A percentile compares a stretch with the other conserved stretches of the same genome.
These are phyloP conservation scores for Sordariomycetes sp. DNA, from an alignment of 2,329 filamentous ascomycete species.

Conservation along the genomic window DNA sequence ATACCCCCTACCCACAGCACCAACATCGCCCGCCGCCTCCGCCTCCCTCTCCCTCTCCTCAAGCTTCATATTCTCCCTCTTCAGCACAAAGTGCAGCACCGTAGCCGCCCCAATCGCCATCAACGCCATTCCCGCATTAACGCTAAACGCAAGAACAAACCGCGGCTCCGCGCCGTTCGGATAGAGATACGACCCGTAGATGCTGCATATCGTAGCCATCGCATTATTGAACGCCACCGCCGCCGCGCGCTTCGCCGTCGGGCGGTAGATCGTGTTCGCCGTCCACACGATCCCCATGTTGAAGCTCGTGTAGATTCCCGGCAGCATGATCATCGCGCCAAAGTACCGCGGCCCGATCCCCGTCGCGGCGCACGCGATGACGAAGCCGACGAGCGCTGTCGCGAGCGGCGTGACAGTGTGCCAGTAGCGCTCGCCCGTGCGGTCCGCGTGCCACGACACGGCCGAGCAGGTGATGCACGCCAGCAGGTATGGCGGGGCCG, in stretches of 20 bases:
- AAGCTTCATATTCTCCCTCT: slow-evolving; percentile 12
- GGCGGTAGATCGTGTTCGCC: slow-evolving; percentile 43
- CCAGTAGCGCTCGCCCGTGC: slow-evolving; percentile 46
- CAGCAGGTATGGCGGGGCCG: slow-evolving; percentile 47
- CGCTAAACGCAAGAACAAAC: slow-evolving; percentile 14
- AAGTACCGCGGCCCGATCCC: slow-evolving; percentile 47
- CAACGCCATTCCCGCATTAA: slow-evolving; percentile 14
- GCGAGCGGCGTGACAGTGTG: slow-evolving; percentile 38
- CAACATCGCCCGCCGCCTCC: slow-evolving; percentile 32
- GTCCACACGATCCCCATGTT: slow-evolving; percentile 51
- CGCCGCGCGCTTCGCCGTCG: slow-evolving; percentile 49
- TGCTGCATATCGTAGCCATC: slow-evolving; percentile 11
- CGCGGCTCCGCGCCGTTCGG: slow-evolving; percentile 12
- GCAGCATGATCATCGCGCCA: slow-evolving; percentile 45
- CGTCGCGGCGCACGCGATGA: slow-evolving; percentile 48
- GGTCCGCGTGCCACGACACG: slow-evolving; percentile 45
- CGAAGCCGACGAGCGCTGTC: slow-evolving; percentile 43
- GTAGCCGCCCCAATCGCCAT: slow-evolving; percentile 11
- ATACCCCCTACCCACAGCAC: slow-evolving; percentile 50
- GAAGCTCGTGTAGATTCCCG: slow-evolving; percentile 45
- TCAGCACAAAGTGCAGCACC: slow-evolving; percentile 11
- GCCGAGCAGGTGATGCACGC: slow-evolving; percentile 44
- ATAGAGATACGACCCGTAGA: slow-evolving; percentile 16
- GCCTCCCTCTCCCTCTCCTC: slow-evolving; percentile 10
- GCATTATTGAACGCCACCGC: slow-evolving; percentile 14